phyloP scores from a whole-genome alignment of 106 monocot genomes.

The Narthecium ossifragum region DNA sequence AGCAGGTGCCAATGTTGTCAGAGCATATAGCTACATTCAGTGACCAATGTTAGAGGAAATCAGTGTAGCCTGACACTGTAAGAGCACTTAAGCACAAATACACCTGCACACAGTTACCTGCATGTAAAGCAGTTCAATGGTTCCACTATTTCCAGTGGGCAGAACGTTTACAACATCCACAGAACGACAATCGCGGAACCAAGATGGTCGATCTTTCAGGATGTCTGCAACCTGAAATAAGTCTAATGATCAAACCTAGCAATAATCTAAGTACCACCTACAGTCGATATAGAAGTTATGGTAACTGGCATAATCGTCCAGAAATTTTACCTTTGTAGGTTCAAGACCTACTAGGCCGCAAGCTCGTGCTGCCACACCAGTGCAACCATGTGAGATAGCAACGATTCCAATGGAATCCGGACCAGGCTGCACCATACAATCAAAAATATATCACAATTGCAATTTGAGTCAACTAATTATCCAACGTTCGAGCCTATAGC shows the following conservation, averaged over 20 bases:
- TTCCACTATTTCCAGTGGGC: conserved; percentile 50
- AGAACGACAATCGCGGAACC: conserved; percentile 61
- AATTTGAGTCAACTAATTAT: too few species aligned
- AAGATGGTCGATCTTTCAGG: conserved; percentile 53
- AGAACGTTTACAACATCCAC: conserved; percentile 54
- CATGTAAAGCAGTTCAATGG: conserved; percentile 72
- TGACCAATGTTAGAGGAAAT: neutral
- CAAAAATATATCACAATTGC: too few species aligned
- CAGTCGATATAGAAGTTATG: neutral
- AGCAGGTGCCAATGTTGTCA: conserved; percentile 63
- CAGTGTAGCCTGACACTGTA: too few species aligned
- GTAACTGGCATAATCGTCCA: neutral
- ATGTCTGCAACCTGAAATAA: conserved; percentile 54
- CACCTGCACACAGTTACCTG: too few species aligned
- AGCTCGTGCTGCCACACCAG: conserved; percentile 85
- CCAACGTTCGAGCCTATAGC: too few species aligned
- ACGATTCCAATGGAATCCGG: conserved; percentile 82
- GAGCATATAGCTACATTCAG: conserved; percentile 50
- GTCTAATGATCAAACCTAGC: conserved; percentile 3
- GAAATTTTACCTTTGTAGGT: conserved; percentile 60
- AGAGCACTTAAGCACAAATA: too few species aligned
- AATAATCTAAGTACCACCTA: too few species aligned
- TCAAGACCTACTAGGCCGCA: conserved; percentile 60
- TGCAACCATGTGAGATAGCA: conserved; percentile 73
- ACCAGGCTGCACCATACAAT: conserved; percentile 51